Percentiles rank a stretch among this genome's conserved stretches.
These are phyloP conservation scores for Leccinum variicolor DNA, from an alignment of 768 basidiomycete species.

Conservation along the genomic window DNA sequence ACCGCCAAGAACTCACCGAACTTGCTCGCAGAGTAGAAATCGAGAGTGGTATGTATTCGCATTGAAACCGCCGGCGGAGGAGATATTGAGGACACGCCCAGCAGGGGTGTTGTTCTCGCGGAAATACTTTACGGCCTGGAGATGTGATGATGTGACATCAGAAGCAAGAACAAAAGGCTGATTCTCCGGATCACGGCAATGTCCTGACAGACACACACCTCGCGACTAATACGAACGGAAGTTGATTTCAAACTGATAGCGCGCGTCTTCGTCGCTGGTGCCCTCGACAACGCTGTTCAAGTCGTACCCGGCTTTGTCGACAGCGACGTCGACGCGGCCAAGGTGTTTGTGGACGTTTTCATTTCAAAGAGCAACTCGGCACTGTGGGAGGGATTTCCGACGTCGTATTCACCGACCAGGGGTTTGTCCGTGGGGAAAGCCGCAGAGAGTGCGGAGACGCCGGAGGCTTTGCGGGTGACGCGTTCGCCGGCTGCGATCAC, in stretches of 20 bases:
- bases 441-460: constrained; percentile 14
- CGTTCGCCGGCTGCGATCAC: constrained; percentile 26
- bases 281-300: constrained; percentile 25
- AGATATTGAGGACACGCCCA: constrained; percentile 21
- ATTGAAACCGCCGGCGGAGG: constrained; percentile 17
- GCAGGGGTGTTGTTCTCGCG: constrained; percentile 24
- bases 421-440: constrained; percentile 19
- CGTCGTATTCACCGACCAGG: constrained; percentile 28
- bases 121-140: constrained; percentile 28
- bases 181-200: no score
- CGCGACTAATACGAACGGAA: constrained; percentile 24
- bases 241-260: constrained; percentile 29
- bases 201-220: no score
- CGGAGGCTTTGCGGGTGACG: constrained; percentile 22
- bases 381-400: constrained; percentile 21
- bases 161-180: constrained; percentile 1
- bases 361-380: constrained; percentile 17
- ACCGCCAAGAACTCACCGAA: constrained; percentile 10
- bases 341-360: constrained; percentile 19
- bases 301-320: constrained; percentile 31
- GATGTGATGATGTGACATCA: neutral
- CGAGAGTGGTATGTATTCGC: constrained; percentile 17
- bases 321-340: constrained; percentile 32
- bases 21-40: constrained; percentile 21
- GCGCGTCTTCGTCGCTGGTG: constrained; percentile 23